Base-by-base conservation (phyloP, 176 grass and related monocot species). In the Zoysia pacifica region DNA sequence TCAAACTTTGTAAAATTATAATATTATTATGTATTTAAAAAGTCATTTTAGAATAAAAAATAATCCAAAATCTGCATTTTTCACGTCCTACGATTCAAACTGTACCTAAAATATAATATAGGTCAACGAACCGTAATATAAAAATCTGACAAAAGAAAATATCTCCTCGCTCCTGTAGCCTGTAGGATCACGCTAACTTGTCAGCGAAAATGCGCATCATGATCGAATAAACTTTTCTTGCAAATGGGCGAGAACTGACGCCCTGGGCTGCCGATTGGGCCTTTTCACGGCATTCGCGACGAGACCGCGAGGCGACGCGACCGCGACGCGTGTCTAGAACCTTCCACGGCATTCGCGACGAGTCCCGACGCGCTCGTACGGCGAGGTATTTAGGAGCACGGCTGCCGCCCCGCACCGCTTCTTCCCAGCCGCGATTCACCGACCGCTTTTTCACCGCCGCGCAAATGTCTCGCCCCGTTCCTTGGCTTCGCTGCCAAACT, bases 321-420 rank as follows among this genome's bases (percentile, higher is more conserved):
- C 36, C 40, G 41, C 48, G 48, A 5, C 79, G 77, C 87, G 65
- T 50, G 12, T 89, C 87, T 85, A 89, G 72, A 89, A 89, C 42
- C 67, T 89, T 89, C 87, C 78, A 82, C 72, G 28, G 6, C 1
- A 20, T 67, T 82, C 83, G 10, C 37, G 82, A 85, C 43, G 65
- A 64, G 58, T 85, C 82, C 48, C 47, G 76, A 81, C 65, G 69
- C 70, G 9, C 78, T 42, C 43, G 82, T 81, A 78, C 87, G 72
- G 70, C 44, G 15, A 11, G 19, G 60, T 85, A 81, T 85, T 73
- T 89, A 85, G 49, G 14, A 5, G 48, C 16, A 4, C 77, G 3
- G 35, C 28, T 54, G 19, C 63, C 68, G 14, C 36, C 3, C 41
- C 2, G 15, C 64, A 40, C 44, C 47, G 12, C 59, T 68, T 68